Conservation (phyloP, 768 basidiomycete species). For the Russula emetica region DNA sequence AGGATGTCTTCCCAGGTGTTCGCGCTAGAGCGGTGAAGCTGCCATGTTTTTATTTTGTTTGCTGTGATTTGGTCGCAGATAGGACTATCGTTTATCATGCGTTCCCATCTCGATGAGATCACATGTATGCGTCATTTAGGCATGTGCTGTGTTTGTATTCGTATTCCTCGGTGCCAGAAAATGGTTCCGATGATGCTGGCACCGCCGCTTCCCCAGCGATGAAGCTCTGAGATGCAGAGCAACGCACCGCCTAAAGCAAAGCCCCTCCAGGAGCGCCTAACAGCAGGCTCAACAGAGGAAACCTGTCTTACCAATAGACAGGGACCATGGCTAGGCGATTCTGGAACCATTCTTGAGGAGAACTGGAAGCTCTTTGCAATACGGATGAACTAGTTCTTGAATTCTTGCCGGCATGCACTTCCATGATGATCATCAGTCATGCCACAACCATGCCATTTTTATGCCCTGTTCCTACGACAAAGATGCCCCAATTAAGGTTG, state of each 20-base stretch:
- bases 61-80: no score
- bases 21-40: no score
- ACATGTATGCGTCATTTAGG: no score
- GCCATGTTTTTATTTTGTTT: no score
- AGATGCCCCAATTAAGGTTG: slow-evolving; percentile 84
- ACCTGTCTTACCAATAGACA: background rate
- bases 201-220: background rate
- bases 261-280: background rate
- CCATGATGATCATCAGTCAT: background rate
- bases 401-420: background rate
- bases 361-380: background rate
- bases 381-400: background rate
- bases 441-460: background rate
- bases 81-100: no score
- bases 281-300: background rate
- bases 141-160: no score
- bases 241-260: background rate
- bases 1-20: no score
- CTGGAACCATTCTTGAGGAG: background rate
- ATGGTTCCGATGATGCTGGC: background rate
- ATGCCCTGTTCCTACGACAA: slow-evolving; percentile 46
- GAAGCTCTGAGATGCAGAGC: background rate
- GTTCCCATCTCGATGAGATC: no score
- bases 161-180: background rate
- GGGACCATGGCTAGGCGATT: background rate